Evolutionary conservation across 306 rosid species (phyloP).

Genomic region (Sphenostylis stenocarpa): DNA sequence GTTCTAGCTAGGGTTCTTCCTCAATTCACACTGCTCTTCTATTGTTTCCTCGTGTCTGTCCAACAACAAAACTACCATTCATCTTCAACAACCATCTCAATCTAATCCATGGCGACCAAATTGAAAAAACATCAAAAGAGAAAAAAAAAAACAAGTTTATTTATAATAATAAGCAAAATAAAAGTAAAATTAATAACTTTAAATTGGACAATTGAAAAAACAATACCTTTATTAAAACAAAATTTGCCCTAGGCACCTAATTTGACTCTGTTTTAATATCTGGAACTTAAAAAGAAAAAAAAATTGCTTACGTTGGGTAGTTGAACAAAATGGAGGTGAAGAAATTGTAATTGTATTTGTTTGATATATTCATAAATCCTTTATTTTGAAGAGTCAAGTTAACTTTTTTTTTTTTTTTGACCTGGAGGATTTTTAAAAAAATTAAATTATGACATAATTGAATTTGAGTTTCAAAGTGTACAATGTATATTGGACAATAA

Average conservation of each 20-base stretch:
- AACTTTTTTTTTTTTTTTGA: no score
- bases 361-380: no score
- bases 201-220: neutral
- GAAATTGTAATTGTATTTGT: neutral
- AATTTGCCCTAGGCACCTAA: neutral
- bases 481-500: no score
- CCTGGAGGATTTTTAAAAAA: no score
- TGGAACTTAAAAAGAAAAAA: neutral
- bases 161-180: neutral
- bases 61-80: neutral
- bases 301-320: neutral
- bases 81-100: neutral
- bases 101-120: neutral
- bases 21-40: neutral
- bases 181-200: neutral
- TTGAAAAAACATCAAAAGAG: neutral
- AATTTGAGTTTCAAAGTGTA: no score
- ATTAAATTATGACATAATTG: no score
- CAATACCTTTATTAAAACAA: neutral
- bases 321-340: neutral
- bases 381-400: no score
- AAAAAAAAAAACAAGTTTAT: neutral
- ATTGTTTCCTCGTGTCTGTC: neutral
- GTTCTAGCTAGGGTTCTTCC: neutral
- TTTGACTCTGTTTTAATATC: neutral